phyloP scores from a whole-genome alignment of 2,329 filamentous ascomycete genomes.

The Epichloe sibirici region DNA sequence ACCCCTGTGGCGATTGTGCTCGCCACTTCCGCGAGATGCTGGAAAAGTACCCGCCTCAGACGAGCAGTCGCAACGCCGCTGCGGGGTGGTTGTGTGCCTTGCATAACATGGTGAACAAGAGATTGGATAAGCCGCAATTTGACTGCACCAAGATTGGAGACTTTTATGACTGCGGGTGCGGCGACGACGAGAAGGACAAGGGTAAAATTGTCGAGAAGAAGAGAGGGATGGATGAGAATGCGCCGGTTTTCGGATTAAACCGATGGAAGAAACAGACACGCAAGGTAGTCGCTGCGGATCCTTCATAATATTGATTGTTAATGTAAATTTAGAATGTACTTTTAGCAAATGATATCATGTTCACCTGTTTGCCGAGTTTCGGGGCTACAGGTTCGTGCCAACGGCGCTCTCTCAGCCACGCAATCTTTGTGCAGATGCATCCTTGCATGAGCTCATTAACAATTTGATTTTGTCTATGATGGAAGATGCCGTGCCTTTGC shows the following conservation, averaged over 20 bases:
- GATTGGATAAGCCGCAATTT: slow-evolving; percentile 48
- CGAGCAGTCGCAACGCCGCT: slow-evolving; percentile 48
- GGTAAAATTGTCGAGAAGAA: slow-evolving; percentile 15
- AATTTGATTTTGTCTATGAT: too few relatives aligned
- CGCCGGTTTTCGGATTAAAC: too few relatives aligned
- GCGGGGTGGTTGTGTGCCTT: slow-evolving; percentile 57
- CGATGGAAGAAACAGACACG: background rate
- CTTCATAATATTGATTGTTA: background rate
- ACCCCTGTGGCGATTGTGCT: slow-evolving; percentile 60
- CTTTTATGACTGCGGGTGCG: slow-evolving; percentile 61
- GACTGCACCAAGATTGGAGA: slow-evolving; percentile 58
- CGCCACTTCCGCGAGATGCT: slow-evolving; percentile 53
- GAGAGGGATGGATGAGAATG: background rate
- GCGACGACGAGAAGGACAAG: slow-evolving; percentile 39
- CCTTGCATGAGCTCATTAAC: too few relatives aligned
- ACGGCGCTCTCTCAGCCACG: too few relatives aligned
- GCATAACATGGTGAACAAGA: slow-evolving; percentile 55
- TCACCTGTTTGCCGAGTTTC: background rate
- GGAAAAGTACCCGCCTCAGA: slow-evolving; percentile 51
- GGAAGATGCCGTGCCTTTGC: too few relatives aligned
- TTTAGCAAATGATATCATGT: background rate
- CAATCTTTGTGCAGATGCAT: too few relatives aligned
- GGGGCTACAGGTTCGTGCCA: too few relatives aligned
- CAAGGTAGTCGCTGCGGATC: background rate
- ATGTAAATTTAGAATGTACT: background rate